Evolutionary conservation across 352 stramenopile genomes (phyloP), one percentile per base, ranked within the genome.

Genomic region (Pythium dissimile): DNA sequence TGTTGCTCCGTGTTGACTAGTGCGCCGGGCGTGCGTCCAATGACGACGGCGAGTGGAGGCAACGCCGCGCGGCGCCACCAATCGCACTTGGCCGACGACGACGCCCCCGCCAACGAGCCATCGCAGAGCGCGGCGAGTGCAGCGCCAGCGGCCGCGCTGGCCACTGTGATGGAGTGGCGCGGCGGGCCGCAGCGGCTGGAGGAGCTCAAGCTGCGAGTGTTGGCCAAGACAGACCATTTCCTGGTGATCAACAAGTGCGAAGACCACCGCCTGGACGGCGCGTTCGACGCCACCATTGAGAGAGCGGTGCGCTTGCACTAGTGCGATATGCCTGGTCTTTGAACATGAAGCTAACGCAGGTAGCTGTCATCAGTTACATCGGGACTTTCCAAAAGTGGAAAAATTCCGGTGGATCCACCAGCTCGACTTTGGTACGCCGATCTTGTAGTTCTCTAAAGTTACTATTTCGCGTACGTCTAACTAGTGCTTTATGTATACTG

Each of bases 351-450:
- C n/a, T n/a, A n/a, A n/a, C n/a, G n/a, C n/a, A n/a, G n/a, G 18
- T 13, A 30, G 24, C 10, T 54, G 32, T 61, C n/a, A n/a, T n/a
- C n/a, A 92, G 68, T 59, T 96, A 32, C 59, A 79, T 37, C 71
- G 84, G 8, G 75, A 92, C 48, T 92, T 78, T 49, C 81, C 81
- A 21, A 69, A 89, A n/a, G 71, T 91, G 13, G 54, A 68, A 7
- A 92, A 95, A 57, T 91, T 94, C 42, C 83, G 85, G 21, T 95
- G 85, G 87, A 89, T 96, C 54, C 88, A 96, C 57, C 86, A 96
- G 67, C 72, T 96, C 21, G 88, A 96, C 66, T 96, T 95, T 69
- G 77, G 80, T 90, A 69, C 21, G 41, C 5, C n/a, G 43, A 16
- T 16, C 13, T 20, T n/a, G 6, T 35, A 15, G 11, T 41, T 18